Conservation (phyloP, 208 protist species). For the Leptomonas pyrrhocoris region DNA sequence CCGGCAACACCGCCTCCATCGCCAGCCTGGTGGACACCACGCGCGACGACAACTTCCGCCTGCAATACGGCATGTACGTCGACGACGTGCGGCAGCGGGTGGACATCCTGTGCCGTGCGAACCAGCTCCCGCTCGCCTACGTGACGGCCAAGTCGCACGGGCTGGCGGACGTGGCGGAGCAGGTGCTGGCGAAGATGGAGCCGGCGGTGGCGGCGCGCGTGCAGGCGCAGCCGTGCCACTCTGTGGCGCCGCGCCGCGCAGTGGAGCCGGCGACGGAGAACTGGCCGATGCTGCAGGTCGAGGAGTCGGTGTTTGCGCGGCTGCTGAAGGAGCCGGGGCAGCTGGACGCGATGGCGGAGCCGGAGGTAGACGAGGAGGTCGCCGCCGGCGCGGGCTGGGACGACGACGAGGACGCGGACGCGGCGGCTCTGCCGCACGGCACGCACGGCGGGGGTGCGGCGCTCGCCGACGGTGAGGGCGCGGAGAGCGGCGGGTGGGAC, state of each 20-base stretch:
- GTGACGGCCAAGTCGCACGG: constrained; percentile 71
- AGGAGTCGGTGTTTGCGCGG: constrained; percentile 81
- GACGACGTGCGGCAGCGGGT: constrained; percentile 88
- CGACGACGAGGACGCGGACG: constrained; percentile 54
- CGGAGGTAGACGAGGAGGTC: constrained; percentile 34
- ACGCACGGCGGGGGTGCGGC: constrained; percentile 12
- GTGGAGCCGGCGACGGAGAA: constrained; percentile 59
- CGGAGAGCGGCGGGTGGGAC: constrained; percentile 65
- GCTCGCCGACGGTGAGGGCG: constrained; percentile 18
- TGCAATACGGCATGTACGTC: constrained; percentile 95
- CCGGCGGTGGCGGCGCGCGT: constrained; percentile 53
- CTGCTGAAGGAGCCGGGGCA: constrained; percentile 68
- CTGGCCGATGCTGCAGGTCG: constrained; percentile 83
- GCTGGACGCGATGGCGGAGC: constrained; percentile 43
- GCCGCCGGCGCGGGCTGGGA: constrained; percentile 55
- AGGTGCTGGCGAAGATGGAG: constrained; percentile 53
- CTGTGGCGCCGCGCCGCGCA: constrained; percentile 10
- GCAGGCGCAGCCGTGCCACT: constrained; percentile 13
- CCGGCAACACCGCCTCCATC: constrained; percentile 95
- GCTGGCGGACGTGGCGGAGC: constrained; percentile 78
- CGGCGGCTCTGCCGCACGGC: constrained; percentile 8
- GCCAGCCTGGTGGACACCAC: constrained; percentile 92
- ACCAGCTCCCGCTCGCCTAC: constrained; percentile 61
- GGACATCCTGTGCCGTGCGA: constrained; percentile 69
- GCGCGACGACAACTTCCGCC: constrained; percentile 85